phyloP scores from a whole-genome alignment of 1,284 basidiomycete species.

The Naganishia liquefaciens region DNA sequence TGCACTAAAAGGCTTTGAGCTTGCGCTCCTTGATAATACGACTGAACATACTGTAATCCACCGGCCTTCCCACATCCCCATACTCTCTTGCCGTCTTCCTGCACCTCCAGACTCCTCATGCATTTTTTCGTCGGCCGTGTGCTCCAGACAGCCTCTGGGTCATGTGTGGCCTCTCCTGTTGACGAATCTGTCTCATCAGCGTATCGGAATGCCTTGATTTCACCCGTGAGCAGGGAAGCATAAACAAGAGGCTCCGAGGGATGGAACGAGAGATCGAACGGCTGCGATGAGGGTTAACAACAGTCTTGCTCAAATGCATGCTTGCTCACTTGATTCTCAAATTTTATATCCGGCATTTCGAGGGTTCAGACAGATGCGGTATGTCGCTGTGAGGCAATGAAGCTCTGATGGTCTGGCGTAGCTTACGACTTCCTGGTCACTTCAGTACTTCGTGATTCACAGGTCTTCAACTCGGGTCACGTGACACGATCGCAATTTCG shows the following conservation, averaged over 20 bases:
- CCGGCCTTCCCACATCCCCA: conserved; percentile 84
- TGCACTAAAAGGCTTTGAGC: conserved; percentile 34
- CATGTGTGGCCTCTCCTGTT: conserved; percentile 29
- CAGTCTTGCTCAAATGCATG: not conserved
- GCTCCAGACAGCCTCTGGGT: conserved; percentile 40
- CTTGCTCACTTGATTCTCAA: conserved; percentile 47
- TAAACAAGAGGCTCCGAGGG: conserved; percentile 70
- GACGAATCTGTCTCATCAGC: conserved; percentile 60
- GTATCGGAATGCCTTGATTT: conserved; percentile 73
- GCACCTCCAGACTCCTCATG: conserved; percentile 69
- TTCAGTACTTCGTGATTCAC: too few relatives aligned
- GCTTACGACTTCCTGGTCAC: too few relatives aligned
- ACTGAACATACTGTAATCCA: conserved; percentile 67
- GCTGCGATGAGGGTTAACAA: conserved; percentile 54
- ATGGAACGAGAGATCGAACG: conserved; percentile 87
- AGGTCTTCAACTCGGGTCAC: too few relatives aligned
- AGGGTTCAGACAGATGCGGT: not conserved
- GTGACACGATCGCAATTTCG: too few relatives aligned
- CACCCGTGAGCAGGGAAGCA: conserved; percentile 76
- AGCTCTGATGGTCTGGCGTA: too few relatives aligned
- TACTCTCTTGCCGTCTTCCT: conserved; percentile 65
- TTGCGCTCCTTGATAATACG: not conserved
- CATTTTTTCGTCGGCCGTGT: conserved; percentile 60
- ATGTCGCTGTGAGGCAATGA: too few relatives aligned
- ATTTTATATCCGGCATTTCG: conserved; percentile 51